These are phyloP conservation scores for Athelia psychrophila DNA, from an alignment of 1,284 basidiomycete species.

Conservation along the genomic window DNA sequence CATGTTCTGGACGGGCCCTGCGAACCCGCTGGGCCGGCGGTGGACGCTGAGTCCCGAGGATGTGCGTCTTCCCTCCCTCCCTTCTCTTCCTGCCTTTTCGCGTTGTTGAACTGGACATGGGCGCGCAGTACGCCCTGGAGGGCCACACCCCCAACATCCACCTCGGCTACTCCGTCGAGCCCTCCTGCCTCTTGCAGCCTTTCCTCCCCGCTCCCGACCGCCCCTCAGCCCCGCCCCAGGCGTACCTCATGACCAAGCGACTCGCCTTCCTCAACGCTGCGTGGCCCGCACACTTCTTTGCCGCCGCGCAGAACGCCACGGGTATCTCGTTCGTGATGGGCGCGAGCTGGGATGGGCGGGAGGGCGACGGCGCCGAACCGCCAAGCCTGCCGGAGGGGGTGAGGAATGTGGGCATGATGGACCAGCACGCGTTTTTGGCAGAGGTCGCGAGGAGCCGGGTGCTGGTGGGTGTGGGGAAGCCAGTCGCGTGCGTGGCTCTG, in stretches of 20 bases:
- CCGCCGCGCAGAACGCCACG: conserved; percentile 5
- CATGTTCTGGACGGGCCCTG: conserved; percentile 26
- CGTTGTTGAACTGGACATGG: no score
- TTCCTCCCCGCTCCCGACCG: conserved; percentile 19
- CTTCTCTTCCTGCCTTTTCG: no score
- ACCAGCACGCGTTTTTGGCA: conserved; percentile 10
- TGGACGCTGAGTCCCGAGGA: conserved; percentile 36
- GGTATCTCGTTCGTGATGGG: conserved; percentile 10
- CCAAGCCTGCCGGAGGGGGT: conserved; percentile 7
- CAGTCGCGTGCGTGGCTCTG: conserved; percentile 13
- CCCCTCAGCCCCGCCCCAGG: conserved; percentile 25
- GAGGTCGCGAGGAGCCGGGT: conserved; percentile 9
- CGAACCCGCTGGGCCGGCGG: conserved; percentile 26
- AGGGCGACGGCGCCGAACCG: background rate
- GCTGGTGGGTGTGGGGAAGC: conserved; percentile 15
- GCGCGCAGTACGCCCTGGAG: conserved; percentile 10
- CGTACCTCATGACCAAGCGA: conserved; percentile 30
- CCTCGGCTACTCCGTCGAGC: conserved; percentile 34
- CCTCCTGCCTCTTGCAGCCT: conserved; percentile 21
- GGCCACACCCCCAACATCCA: conserved; percentile 23
- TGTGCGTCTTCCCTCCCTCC: background rate
- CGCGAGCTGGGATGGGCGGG: conserved; percentile 1
- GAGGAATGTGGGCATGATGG: conserved; percentile 10
- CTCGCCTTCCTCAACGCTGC: conserved; percentile 20
- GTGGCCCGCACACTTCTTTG: conserved; percentile 12